phyloP scores from a whole-genome alignment of 805 yeast genomes.

The Pichia scutulata region DNA sequence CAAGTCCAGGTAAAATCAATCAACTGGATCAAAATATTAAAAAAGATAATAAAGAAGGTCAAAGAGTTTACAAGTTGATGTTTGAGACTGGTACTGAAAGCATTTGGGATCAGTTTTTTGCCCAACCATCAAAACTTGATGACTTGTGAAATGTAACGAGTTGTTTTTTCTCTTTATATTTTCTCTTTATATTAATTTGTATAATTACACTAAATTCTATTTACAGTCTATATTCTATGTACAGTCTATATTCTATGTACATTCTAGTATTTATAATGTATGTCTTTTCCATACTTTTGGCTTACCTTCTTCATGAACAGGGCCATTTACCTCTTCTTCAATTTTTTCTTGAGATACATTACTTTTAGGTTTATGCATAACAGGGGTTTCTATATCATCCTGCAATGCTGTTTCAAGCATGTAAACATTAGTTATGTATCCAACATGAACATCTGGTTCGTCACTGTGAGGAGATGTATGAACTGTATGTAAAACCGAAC shows the following conservation, averaged over 20 bases:
- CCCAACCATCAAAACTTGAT: conserved; percentile 18
- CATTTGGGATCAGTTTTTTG: conserved; percentile 62
- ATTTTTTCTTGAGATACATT: background rate
- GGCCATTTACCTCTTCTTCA: background rate
- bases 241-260: background rate
- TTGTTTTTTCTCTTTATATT: background rate
- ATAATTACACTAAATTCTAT: background rate
- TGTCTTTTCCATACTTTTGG: conserved; percentile 9
- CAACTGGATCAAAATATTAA: background rate
- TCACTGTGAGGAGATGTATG: conserved; percentile 13
- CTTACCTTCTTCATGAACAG: background rate
- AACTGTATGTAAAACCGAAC: conserved; percentile 10
- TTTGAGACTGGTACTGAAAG: conserved; percentile 57
- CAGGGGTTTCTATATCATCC: background rate
- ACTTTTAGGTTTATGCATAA: background rate
- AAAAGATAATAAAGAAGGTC: conserved; percentile 37
- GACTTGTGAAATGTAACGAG: conserved; percentile 3
- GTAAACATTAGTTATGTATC: conserved; percentile 8
- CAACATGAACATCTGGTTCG: conserved; percentile 12
- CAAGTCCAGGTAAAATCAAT: background rate
- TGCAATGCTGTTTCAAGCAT: background rate
- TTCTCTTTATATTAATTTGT: background rate
- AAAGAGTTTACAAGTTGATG: conserved; percentile 50
- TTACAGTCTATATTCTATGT: background rate
- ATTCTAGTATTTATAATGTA: background rate